Base-by-base conservation (phyloP, 176 grass and related monocot genomes). In the Poa annua region DNA sequence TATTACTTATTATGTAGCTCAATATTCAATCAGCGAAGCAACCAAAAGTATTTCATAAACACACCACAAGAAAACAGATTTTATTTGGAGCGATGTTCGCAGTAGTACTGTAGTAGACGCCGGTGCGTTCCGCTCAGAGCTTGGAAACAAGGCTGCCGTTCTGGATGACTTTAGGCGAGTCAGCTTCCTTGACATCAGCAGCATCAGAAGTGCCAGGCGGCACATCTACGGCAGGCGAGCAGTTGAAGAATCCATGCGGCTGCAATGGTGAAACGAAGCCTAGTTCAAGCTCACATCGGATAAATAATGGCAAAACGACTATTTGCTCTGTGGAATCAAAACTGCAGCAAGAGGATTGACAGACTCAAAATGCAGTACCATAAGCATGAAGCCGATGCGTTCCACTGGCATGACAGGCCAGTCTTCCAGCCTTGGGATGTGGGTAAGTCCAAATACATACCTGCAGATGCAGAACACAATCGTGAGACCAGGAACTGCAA, bases 191-290 rank as follows among this genome's bases (percentile, higher is more conserved):
- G 33, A 86, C 63, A 17, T 94, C 97, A 5, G 81, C 72, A 32
- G 47, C 63, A 53, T 96, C 97, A 44, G 82, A 88, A 8, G 85
- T 49, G 72, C 85, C 81, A 1, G 93, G 97, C 76, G 97, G 89
- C 81, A 99, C 97, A 42, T 99, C 97, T 3, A 99, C 89, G 0
- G 97, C 91, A 20, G 97, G 89, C 15, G 97, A 99, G 71, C 97
- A 94, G 85, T 99, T 99, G 93, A 99, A 99, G 93, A 99, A 99
- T 75, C 97, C 97, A 44, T 99, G 93, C 2, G 97, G 97, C 97
- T 99, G 91, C 32, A 90, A 36, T 36, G 3, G 35, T 36, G 35
- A 36, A 36, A 36, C 35, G 35, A 36, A 36, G 35, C 35, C 35
- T 36, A 36, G 35, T 36, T 36, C 11, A 47, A 63, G 52, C 48